Evolutionary conservation across 2,329 filamentous ascomycete species (phyloP), one percentile per base, ranked within the genome.

Genomic region (Pseudocercospora eumusae): DNA sequence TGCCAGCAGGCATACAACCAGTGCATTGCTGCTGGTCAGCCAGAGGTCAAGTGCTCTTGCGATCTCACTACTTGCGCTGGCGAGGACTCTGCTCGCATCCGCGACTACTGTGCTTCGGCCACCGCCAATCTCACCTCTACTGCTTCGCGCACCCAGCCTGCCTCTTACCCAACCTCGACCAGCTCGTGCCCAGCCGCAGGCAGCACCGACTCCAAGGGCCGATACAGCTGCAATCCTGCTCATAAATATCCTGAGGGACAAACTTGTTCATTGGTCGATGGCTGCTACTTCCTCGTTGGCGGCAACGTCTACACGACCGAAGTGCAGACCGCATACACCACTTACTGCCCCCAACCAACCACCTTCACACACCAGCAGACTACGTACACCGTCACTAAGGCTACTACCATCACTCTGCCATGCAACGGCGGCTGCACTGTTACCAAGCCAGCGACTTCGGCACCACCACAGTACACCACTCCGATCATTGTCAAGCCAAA

Each of bases 271-370:
- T 61, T 57, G 3, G 57, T 63, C n/a, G 57, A 58, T 11, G 68
- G 66, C 42, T 60, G 56, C 60, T 47, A 62, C 49, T 57, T 36
- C 50, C 21, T 44, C 50, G 36, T 44, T 23, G 27, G 42, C 18
- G 18, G 27, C 18, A 28, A 40, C 40, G 52, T 54, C 13, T 60
- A 60, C 58, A 57, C 59, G 2, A 69, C 67, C 2, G 60, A 62
- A 78, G 79, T 86, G 68, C 84, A 91, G 67, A 86, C 85, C 63
- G 77, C 80, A 61, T 85, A 63, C 81, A 86, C 84, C 79, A 91
- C 88, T 75, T 90, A 83, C 86, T 92, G 89, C 86, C 87, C 88
- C 23, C 81, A 61, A 69, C 76, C 88, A 69, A 90, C 88, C 71
- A 76, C 80, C 71, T 78, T 91, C 77, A 84, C 83, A 73, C 81